Percentiles rank a stretch among this genome's conserved stretches.
phyloP scores from a whole-genome alignment of 305 asterid genomes.

The Fraxinus dipetala region DNA sequence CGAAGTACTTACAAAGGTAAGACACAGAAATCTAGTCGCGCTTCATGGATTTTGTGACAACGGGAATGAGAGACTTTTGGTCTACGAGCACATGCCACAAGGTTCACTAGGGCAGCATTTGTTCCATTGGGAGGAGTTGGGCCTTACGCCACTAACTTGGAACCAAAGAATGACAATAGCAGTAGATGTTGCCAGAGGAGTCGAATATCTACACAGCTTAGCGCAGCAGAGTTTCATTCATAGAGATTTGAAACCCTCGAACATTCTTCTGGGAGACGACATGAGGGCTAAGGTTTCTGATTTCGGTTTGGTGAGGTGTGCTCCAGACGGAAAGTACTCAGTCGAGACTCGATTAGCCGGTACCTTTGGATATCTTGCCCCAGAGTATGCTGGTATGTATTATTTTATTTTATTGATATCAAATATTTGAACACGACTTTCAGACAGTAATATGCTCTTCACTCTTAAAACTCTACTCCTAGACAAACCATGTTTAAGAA shows the following conservation, averaged over 20 bases:
- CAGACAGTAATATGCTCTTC: neutral
- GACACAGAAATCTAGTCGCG: slow-evolving; percentile 69
- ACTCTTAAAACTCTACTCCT: neutral
- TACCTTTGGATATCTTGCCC: slow-evolving; percentile 94
- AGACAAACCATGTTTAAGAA: neutral
- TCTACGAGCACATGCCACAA: slow-evolving; percentile 83
- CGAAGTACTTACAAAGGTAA: slow-evolving; percentile 69
- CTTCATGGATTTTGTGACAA: slow-evolving; percentile 70
- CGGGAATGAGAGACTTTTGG: slow-evolving; percentile 64
- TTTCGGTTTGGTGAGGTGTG: slow-evolving; percentile 76
- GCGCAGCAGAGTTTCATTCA: slow-evolving; percentile 78
- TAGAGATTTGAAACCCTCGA: slow-evolving; percentile 81
- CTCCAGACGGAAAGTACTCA: slow-evolving; percentile 58
- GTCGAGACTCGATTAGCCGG: slow-evolving; percentile 75
- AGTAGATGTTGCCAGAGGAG: slow-evolving; percentile 79
- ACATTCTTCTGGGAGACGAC: slow-evolving; percentile 73
- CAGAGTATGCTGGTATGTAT: slow-evolving; percentile 74
- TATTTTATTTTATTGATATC: neutral
- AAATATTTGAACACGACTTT: neutral
- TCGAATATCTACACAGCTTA: slow-evolving; percentile 74
- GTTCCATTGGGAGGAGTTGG: slow-evolving; percentile 34
- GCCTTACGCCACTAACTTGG: slow-evolving; percentile 48
- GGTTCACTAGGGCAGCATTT: slow-evolving; percentile 65
- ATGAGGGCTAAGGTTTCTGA: slow-evolving; percentile 90
- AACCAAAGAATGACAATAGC: slow-evolving; percentile 61